phyloP scores from a whole-genome alignment of 2,329 filamentous ascomycete genomes.

The Pseudopithomyces maydicus region DNA sequence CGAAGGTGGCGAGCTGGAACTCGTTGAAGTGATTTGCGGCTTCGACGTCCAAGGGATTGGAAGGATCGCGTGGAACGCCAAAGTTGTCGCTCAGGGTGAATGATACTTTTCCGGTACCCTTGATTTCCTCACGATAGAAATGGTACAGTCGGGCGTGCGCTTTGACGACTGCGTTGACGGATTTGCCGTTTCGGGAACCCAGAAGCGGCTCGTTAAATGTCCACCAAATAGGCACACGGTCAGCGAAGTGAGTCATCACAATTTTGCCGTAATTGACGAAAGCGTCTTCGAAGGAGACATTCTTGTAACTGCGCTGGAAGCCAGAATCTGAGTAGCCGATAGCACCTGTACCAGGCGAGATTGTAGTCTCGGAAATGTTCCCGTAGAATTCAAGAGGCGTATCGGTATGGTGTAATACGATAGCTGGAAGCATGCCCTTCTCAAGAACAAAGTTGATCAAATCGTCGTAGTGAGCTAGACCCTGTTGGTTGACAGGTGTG shows the following conservation, averaged over 20 bases:
- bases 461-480: conserved; percentile 60
- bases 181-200: conserved; percentile 50
- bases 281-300: conserved; percentile 55
- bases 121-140: conserved; percentile 61
- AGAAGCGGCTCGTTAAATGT: conserved; percentile 61
- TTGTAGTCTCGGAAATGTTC: conserved; percentile 32
- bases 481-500: conserved; percentile 58
- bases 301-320: conserved; percentile 46
- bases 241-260: conserved; percentile 57
- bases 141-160: conserved; percentile 57
- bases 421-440: conserved; percentile 56
- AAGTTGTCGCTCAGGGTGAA: conserved; percentile 55
- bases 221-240: conserved; percentile 59
- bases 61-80: conserved; percentile 40
- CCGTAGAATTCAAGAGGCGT: conserved; percentile 51
- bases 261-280: conserved; percentile 61
- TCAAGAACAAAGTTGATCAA: conserved; percentile 57
- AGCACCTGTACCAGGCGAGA: conserved; percentile 25
- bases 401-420: conserved; percentile 59
- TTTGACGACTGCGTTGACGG: conserved; percentile 39
- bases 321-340: conserved; percentile 36
- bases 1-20: conserved; percentile 53
- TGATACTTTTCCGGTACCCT: conserved; percentile 56
- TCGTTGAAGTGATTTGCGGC: conserved; percentile 52
- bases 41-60: conserved; percentile 50